Evolutionary conservation across 1,284 basidiomycete species (phyloP).

Genomic region (Phaffia rhodozyma): DNA sequence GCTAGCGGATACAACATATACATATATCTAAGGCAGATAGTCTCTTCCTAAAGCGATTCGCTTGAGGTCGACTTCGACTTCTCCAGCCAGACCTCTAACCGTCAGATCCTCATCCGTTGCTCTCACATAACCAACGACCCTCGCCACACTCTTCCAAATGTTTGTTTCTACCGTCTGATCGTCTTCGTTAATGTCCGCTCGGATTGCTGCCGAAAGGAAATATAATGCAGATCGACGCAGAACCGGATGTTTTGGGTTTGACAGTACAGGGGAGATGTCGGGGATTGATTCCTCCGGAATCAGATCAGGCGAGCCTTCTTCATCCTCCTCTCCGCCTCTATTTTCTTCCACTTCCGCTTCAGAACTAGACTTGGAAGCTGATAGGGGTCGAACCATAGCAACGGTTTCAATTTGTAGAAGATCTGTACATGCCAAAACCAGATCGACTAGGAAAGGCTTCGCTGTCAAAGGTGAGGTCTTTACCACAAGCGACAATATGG

Average conservation of each 20-base stretch:
- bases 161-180: constrained; percentile 28
- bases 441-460: constrained; percentile 49
- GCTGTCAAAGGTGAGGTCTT: constrained; percentile 52
- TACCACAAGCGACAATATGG: constrained; percentile 61
- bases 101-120: constrained; percentile 59
- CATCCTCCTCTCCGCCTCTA: constrained; percentile 20
- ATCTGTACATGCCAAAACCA: constrained; percentile 58
- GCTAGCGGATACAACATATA: too few relatives aligned
- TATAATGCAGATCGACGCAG: constrained; percentile 69
- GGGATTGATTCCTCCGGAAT: constrained; percentile 13
- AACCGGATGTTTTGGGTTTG: constrained; percentile 55
- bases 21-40: neutral
- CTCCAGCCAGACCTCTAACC: constrained; percentile 65
- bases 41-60: neutral
- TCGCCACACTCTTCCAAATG: constrained; percentile 45
- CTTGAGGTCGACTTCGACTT: constrained; percentile 36
- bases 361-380: constrained; percentile 10
- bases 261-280: neutral
- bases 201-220: constrained; percentile 41
- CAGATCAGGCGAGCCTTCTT: neutral
- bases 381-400: constrained; percentile 22
- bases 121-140: constrained; percentile 57
- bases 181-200: neutral
- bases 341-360: constrained; percentile 17
- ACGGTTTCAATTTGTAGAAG: constrained; percentile 63